Evolutionary conservation across 768 basidiomycete genomes (phyloP), one percentile per base, ranked within the genome.

Genomic region (Mycena sanguinolenta): DNA sequence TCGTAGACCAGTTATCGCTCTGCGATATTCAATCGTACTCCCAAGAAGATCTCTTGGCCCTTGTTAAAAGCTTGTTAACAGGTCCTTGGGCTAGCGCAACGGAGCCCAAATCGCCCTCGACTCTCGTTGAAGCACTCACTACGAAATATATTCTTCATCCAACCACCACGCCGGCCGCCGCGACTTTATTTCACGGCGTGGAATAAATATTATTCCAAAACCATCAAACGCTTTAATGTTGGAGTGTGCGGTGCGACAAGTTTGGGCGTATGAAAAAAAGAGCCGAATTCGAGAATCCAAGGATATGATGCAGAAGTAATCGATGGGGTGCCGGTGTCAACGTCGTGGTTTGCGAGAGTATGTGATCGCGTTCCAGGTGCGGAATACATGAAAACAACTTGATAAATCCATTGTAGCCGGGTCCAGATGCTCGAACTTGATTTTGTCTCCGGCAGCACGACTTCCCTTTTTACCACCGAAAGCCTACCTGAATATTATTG

Each of bases 141-240:
- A 10, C 25, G 23, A 28, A 64, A 27, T 46, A 38, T 23, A 34
- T 36, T 39, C 0, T 72, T 6, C 71, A 64, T 60, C 70, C 1
- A 13, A 50, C 0, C 55, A 28, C 1, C 39, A 64, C n/a, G 0
- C 25, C 16, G 67, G 58, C 63, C 53, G 46, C 39, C 38, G 61
- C 55, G 14, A 46, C 39, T 28, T 38, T 68, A 27, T 30, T 72
- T 10, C 19, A 27, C 12, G 71, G 71, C 23, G 71, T 65, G 21
- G 57, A 72, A 54, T 68, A 72, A 30, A 62, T 72, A 12, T 21
- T 72, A 21, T 55, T 63, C 36, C 39, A 54, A 44, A n/a, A n/a
- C n/a, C n/a, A n/a, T n/a, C 7, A 8, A 34, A 68, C 55, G 4
- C 39, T 72, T 6, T 66, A 72, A 55, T 72, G 71, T 34, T 72